Evolutionary conservation across 306 rosid genomes (phyloP).

Genomic region (Ammopiptanthus mongolicus): DNA sequence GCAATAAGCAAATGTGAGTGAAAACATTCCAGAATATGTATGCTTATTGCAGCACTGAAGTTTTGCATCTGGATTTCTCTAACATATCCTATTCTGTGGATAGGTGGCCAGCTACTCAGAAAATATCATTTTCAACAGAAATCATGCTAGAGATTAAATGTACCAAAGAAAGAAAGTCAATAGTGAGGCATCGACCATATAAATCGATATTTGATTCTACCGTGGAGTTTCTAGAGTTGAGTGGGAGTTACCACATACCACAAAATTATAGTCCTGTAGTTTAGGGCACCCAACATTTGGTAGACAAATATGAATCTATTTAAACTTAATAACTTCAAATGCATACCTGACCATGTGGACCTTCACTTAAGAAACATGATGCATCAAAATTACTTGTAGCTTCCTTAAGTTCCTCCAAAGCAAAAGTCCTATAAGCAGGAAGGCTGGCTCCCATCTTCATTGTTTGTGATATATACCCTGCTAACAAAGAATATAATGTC

Average conservation of each 20-base stretch:
- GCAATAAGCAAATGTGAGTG: neutral
- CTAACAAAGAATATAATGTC: neutral
- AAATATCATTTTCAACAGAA: neutral
- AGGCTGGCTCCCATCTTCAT: conserved; percentile 86
- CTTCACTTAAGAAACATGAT: conserved; percentile 60
- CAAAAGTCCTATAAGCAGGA: conserved; percentile 81
- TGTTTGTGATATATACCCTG: conserved; percentile 86
- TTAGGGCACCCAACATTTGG: neutral
- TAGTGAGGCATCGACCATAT: neutral
- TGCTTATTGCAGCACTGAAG: neutral
- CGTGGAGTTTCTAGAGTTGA: neutral
- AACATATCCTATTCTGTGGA: neutral
- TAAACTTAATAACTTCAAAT: neutral
- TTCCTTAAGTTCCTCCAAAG: conserved; percentile 84
- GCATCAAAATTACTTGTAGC: conserved; percentile 75
- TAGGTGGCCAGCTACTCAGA: neutral
- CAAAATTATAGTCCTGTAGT: conserved; percentile 1
- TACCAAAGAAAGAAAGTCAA: neutral
- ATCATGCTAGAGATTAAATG: conserved; percentile 1
- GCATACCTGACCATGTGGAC: conserved; percentile 63
- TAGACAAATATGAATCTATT: conserved; percentile 5
- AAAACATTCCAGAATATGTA: neutral
- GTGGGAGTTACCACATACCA: neutral
- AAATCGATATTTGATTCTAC: neutral
- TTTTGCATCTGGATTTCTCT: neutral